These are phyloP conservation scores for Petunia axillaris DNA, from an alignment of 257 asterid genomes.

Conservation along the genomic window DNA sequence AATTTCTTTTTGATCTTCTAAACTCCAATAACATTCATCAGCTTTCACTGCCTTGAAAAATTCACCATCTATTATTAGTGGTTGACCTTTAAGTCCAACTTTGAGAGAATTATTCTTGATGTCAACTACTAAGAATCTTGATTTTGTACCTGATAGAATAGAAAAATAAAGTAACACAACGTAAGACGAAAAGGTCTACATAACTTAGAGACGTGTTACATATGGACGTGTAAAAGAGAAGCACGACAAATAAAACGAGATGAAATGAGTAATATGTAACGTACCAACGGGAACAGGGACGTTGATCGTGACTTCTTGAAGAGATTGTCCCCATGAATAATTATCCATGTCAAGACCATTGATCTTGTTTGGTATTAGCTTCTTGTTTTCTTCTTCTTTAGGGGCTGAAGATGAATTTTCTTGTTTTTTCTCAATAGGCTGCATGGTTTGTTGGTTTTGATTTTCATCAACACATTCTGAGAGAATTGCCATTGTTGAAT, in stretches of 20 bases:
- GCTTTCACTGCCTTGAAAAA: slow-evolving; percentile 61
- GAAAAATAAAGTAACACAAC: background rate
- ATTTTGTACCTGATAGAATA: slow-evolving; percentile 32
- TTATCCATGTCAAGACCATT: slow-evolving; percentile 84
- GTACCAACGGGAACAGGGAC: slow-evolving; percentile 62
- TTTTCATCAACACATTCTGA: slow-evolving; percentile 10
- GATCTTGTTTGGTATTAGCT: slow-evolving; percentile 49
- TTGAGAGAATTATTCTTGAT: slow-evolving; percentile 40
- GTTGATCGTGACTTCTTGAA: slow-evolving; percentile 70
- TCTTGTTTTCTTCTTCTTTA: background rate
- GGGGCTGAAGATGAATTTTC: background rate
- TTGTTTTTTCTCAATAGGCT: background rate
- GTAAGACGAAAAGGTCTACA: background rate
- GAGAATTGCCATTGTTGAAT: slow-evolving; percentile 21
- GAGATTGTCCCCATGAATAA: slow-evolving; percentile 75
- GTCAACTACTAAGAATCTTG: slow-evolving; percentile 44
- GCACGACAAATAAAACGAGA: too few species aligned
- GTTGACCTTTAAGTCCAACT: slow-evolving; percentile 52
- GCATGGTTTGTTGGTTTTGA: slow-evolving; percentile 12
- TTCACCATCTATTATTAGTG: slow-evolving; percentile 54
- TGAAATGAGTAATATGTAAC: background rate
- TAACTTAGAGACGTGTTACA: background rate
- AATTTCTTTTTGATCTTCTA: slow-evolving; percentile 82
- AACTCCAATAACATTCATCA: slow-evolving; percentile 85
- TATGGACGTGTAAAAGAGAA: too few species aligned